phyloP scores from a whole-genome alignment of 1,284 basidiomycete species.

The Leucocoprinus gongylophorus region DNA sequence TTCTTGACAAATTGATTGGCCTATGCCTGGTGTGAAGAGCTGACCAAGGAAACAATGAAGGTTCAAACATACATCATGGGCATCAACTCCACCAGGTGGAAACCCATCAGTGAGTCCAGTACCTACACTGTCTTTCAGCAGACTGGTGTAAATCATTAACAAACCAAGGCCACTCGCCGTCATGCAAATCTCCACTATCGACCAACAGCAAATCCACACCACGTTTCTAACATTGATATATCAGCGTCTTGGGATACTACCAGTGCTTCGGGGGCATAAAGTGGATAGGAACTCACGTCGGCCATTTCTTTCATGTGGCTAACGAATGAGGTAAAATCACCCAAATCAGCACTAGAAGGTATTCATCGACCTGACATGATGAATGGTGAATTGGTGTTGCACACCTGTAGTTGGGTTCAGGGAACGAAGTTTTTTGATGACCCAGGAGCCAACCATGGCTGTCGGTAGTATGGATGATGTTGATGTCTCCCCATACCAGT shows the following conservation, averaged over 20 bases:
- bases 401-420: constrained; percentile 70
- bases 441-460: constrained; percentile 77
- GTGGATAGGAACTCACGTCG: constrained; percentile 24
- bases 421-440: constrained; percentile 60
- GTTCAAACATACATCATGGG: constrained; percentile 47
- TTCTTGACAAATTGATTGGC: constrained; percentile 66
- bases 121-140: constrained; percentile 27
- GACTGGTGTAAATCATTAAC: background rate
- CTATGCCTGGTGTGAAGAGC: constrained; percentile 25
- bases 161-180: constrained; percentile 42
- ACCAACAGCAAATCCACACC: constrained; percentile 66
- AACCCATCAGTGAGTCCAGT: constrained; percentile 72
- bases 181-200: constrained; percentile 75
- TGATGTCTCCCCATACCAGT: constrained; percentile 73
- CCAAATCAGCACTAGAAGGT: constrained; percentile 55
- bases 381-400: constrained; percentile 8
- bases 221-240: constrained; percentile 38
- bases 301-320: constrained; percentile 75
- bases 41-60: background rate
- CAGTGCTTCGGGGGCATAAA: constrained; percentile 18
- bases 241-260: background rate
- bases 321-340: constrained; percentile 78
- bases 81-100: constrained; percentile 64
- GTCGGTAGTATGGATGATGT: constrained; percentile 77
- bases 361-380: background rate